Base-by-base conservation (phyloP, 176 grass and related monocot genomes). In the Rhipidocladum racemiflorum region DNA sequence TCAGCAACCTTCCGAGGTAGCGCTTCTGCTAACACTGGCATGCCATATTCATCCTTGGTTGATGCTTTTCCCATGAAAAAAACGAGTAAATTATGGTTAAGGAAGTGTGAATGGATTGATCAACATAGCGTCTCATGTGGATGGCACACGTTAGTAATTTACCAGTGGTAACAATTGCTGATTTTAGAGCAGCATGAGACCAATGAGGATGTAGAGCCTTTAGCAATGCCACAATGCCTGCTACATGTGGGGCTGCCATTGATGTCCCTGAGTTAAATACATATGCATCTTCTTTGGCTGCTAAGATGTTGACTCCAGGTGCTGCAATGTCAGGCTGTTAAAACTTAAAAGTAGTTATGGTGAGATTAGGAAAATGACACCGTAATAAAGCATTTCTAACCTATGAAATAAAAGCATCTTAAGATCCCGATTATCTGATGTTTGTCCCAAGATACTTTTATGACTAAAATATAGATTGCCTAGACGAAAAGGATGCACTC, bases 251-350 rank as follows among this genome's bases (percentile, higher is more conserved):
- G 39, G 79, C 30, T 74, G 88, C 85, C 59, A 74, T 77, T 55
- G 88, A 90, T 1, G 61, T 83, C 36, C 88, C 88, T 36, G 84
- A 86, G 0, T 7, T 3, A 34, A 90, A 87, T 36, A 0, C 15
- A 56, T 86, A 90, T 8, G 14, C 17, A 17, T 86, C 70, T 80
- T 34, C 44, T 51, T 13, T 5, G 13, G 84, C 84, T 79, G 74
- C 88, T 71, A 90, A 51, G 18, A 87, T 87, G 80, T 65, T 86
- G 15, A 62, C 84, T 44, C 88, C 80, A 35, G 84, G 88, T 62
- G 88, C 88, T 21, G 80, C 88, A 68, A 90, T 73, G 81, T 87
- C 88, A 5, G 80, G 84, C 84, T 90, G 68, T 83, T 86, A 23
- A 83, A 34, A 34, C 32, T 34, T 34, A 34, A 65, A 82, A 69